phyloP scores from a whole-genome alignment of 192 early-diverging fungal species.

The Lobosporangium transversale region DNA sequence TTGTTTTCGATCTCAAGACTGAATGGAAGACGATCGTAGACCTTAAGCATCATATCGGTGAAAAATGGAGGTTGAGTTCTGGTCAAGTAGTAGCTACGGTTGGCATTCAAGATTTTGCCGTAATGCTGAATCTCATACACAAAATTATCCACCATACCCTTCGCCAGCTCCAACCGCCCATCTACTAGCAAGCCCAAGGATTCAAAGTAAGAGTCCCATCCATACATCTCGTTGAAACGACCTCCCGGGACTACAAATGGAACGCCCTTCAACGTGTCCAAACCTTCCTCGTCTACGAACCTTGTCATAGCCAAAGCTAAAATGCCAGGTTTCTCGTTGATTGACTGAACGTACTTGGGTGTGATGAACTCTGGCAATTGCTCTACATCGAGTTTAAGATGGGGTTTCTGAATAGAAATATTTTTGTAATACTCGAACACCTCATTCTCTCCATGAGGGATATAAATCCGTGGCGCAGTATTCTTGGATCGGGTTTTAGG shows the following conservation, averaged over 20 bases:
- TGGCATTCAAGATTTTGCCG: conserved; percentile 98
- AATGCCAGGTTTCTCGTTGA: conserved; percentile 92
- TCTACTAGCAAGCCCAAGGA: conserved; percentile 88
- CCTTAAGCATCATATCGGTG: conserved; percentile 93
- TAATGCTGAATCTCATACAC: conserved; percentile 97
- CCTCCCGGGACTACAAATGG: conserved; percentile 98
- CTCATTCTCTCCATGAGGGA: conserved; percentile 83
- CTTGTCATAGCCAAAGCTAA: conserved; percentile 79
- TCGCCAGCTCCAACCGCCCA: conserved; percentile 84
- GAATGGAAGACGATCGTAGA: conserved; percentile 69
- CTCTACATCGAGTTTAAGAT: conserved; percentile 82
- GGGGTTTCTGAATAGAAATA: conserved; percentile 69
- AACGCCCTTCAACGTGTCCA: conserved; percentile 71
- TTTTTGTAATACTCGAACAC: conserved; percentile 83
- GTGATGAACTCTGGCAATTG: conserved; percentile 87
- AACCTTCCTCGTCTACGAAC: conserved; percentile 58
- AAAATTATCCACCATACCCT: conserved; percentile 98
- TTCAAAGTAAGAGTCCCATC: conserved; percentile 98
- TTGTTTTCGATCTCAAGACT: conserved; percentile 62
- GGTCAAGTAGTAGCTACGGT: conserved; percentile 95
- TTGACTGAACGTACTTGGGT: conserved; percentile 88
- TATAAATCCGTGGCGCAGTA: conserved; percentile 88
- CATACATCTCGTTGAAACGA: conserved; percentile 99
- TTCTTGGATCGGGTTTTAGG: conserved; percentile 87
- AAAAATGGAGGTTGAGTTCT: conserved; percentile 98